phyloP scores from a whole-genome alignment of 352 stramenopile species.

The Globisporangium perplexum region DNA sequence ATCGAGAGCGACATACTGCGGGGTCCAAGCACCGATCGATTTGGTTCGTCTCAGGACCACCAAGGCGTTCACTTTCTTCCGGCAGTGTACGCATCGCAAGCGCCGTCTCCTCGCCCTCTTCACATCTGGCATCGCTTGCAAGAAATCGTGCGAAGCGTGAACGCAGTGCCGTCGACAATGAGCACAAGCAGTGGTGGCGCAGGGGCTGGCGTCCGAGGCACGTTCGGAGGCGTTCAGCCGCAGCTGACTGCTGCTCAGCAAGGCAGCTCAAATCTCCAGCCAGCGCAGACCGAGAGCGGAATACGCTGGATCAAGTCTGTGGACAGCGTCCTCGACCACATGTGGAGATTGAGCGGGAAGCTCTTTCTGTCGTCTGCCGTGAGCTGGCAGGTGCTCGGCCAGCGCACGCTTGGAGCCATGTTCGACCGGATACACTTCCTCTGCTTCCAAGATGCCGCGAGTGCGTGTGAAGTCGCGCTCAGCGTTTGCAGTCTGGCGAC shows the following conservation, averaged over 20 bases:
- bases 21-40: conserved; percentile 7
- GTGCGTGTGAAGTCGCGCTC: conserved; percentile 36
- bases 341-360: conserved; percentile 69
- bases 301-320: conserved; percentile 54
- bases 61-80: conserved; percentile 20
- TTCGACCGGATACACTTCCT: conserved; percentile 45
- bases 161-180: conserved; percentile 1
- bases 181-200: background rate
- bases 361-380: conserved; percentile 33
- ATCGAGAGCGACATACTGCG: conserved; percentile 44
- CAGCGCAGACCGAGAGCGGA: conserved; percentile 15
- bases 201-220: conserved; percentile 1
- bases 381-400: conserved; percentile 47
- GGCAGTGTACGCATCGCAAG: conserved; percentile 23
- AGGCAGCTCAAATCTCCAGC: conserved; percentile 5
- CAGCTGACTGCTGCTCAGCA: conserved; percentile 17
- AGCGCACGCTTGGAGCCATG: conserved; percentile 33
- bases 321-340: conserved; percentile 44
- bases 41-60: background rate
- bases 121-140: conserved; percentile 39
- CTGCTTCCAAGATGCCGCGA: conserved; percentile 53
- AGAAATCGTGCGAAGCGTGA: conserved; percentile 12
- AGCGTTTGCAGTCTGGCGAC: conserved; percentile 46
- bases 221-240: conserved; percentile 19
- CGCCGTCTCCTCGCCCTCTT: conserved; percentile 28